Base-by-base conservation (phyloP, 164 flowering plant species). In the Liquidambar formosana region DNA sequence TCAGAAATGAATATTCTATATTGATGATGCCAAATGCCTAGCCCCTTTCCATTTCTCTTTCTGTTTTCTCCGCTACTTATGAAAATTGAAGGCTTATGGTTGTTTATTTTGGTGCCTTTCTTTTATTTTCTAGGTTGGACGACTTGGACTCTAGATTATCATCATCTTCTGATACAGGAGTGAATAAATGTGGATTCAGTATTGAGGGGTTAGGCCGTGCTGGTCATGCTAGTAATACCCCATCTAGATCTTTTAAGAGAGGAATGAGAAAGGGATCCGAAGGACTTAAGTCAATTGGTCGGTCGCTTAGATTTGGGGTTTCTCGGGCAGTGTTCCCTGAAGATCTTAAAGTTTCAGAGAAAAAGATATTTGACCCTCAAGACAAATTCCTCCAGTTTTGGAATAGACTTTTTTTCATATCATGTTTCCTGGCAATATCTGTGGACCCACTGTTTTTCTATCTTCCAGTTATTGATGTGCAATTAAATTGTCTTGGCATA, bases 321-420 rank as follows among this genome's bases (percentile, higher is more conserved):
- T 84, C 96, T 57, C 78, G 81, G n/a, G 93, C 90, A 16, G 93
- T 91, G 61, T 91, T 91, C 67, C 91, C 94, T 5, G 97, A 93
- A 75, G 99, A 95, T 77, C 91, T 93, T 66, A 85, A 90, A 78
- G 91, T 80, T 25, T 90, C 96, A 46, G 91, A 84, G 73, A 90
- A 83, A 80, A 91, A 86, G 78, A 90, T 96, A 78, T 87, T 90
- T 81, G 94, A 96, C 73, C 99, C 99, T 47, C 97, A 96, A 79
- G 97, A 93, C 77, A 90, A 83, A 74, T 82, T 88, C 68, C 90
- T 96, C 41, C 80, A 75, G 64, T 63, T 78, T 14, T 96, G 95
- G 89, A 96, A 96, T 81, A 84, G 79, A 69, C 75, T 91, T 38
- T 90, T 88, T 68, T 83, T 96, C 27, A 71, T 88, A 61, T 90